Evolutionary conservation across 2,329 filamentous ascomycete species (phyloP).

Genomic region (Pseudogymnoascus sp.): DNA sequence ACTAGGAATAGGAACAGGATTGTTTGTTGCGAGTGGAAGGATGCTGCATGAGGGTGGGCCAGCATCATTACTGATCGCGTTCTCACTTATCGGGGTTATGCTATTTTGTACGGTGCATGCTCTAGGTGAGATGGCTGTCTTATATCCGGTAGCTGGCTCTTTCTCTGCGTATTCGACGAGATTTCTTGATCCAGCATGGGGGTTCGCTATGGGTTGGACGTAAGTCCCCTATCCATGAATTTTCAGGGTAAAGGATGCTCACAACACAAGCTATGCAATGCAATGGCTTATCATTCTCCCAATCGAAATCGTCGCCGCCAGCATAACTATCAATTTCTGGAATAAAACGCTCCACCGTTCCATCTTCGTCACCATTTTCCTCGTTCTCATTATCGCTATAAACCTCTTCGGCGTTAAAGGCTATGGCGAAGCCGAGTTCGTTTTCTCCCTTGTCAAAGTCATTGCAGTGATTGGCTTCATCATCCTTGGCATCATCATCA

Average conservation of each 20-base stretch:
- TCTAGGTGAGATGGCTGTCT: conserved; percentile 85
- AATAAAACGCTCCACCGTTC: conserved; percentile 45
- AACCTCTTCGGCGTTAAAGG: conserved; percentile 85
- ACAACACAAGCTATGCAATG: conserved; percentile 59
- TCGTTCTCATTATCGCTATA: conserved; percentile 69
- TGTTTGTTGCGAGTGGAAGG: conserved; percentile 78
- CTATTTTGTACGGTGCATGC: conserved; percentile 88
- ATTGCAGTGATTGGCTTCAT: conserved; percentile 62
- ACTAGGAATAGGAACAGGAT: conserved; percentile 56
- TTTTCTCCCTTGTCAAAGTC: conserved; percentile 82
- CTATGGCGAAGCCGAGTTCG: conserved; percentile 84
- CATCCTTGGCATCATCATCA: conserved; percentile 52
- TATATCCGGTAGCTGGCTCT: conserved; percentile 30
- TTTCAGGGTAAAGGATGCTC: not conserved
- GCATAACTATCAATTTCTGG: conserved; percentile 77
- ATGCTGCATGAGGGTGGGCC: conserved; percentile 69
- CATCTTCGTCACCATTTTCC: conserved; percentile 79
- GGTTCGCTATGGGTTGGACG: conserved; percentile 95
- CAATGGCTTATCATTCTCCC: conserved; percentile 79
- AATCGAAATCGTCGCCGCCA: conserved; percentile 76
- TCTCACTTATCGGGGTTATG: conserved; percentile 74
- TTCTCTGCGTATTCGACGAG: conserved; percentile 51
- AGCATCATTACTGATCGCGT: conserved; percentile 72
- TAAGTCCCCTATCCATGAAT: conserved; percentile 37
- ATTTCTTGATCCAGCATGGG: conserved; percentile 90